Conservation (phyloP, 75 land plant species). For the Pinus albicaulis region DNA sequence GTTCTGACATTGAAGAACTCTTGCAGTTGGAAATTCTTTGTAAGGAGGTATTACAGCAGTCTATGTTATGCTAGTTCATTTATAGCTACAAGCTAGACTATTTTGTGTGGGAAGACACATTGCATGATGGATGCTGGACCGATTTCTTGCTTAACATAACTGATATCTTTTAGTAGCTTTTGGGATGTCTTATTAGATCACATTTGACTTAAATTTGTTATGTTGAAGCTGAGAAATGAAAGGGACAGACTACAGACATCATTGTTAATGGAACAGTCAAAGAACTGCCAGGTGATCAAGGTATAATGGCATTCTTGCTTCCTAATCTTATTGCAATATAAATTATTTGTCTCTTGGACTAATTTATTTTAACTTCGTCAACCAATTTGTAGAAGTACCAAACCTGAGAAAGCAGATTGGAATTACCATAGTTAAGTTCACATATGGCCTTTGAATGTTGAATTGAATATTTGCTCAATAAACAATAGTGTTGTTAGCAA, state of each 20-base stretch:
- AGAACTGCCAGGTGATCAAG: background rate
- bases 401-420: background rate
- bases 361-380: too few species aligned
- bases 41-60: background rate
- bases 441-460: background rate
- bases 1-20: constrained; percentile 8
- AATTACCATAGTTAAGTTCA: background rate
- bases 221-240: constrained; percentile 1
- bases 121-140: background rate
- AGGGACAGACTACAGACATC: constrained; percentile 9
- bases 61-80: background rate
- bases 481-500: background rate
- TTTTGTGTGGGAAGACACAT: background rate
- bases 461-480: background rate
- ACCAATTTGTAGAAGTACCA: too few species aligned
- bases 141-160: background rate
- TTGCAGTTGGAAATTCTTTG: constrained; percentile 3
- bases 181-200: background rate
- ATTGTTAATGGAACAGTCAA: constrained; percentile 1
- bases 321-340: background rate
- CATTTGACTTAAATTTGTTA: background rate
- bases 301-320: background rate
- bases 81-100: background rate
- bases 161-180: background rate
- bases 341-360: background rate